Evolutionary conservation across 2,329 filamentous ascomycete species (phyloP), one percentile per base, ranked within the genome.

Genomic region (Microdochium nivale): DNA sequence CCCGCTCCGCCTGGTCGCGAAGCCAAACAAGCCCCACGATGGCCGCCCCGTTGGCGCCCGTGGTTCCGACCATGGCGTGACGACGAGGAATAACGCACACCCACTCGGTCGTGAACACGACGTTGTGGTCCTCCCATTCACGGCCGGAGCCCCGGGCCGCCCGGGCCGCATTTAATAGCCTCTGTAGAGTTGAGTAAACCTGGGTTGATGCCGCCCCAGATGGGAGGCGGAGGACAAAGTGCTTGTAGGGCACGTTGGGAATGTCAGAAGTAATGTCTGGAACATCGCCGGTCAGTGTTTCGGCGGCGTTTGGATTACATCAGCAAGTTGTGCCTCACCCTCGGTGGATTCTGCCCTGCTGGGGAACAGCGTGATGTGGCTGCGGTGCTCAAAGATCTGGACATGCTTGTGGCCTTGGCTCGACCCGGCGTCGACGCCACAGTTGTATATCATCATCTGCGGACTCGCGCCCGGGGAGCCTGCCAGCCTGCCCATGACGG

Each of bases 381-480:
- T 21, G 21, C 40, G 21, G n/a, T 7, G 19, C 19, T 44, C 67
- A 48, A 73, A 65, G 1, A 74, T 51, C 53, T 75, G 71, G 53
- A 73, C 59, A 58, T 75, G 71, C 55, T 74, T 75, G 57, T 75
- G 71, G 3, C 70, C 69, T 51, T 72, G 66, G 14, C 66, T 70
- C 1, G 63, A 67, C 19, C 72, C 72, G 49, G 67, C 67, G 25
- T 71, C 67, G 43, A 68, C 66, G 14, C 72, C 72, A 49, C 71
- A 73, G 54, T 75, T 75, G 58, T 69, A 74, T 33, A 75, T 69
- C 49, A 69, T 61, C 59, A 74, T 65, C 25, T 66, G 65, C 24
- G 54, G 52, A 2, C 54, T 51, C 47, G 54, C 40, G 11, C 11
- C 27, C 40, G 27, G 25, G 19, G 40, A 27, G 48, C 16, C 52